Evolutionary conservation across 108 stramenopile species (phyloP).

Genomic region (Discostella stelligeroides): DNA sequence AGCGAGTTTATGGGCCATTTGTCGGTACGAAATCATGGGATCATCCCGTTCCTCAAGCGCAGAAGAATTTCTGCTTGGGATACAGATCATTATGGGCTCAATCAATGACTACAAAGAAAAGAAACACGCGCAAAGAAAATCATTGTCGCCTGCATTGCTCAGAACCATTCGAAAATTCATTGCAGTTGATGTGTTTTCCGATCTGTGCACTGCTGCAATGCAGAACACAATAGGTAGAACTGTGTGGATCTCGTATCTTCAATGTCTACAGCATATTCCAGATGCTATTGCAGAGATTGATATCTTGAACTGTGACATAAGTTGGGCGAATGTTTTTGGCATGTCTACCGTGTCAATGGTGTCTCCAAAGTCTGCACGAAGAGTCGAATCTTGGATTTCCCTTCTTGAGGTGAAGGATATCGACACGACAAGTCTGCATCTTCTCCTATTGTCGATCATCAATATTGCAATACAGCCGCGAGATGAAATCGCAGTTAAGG

Average conservation of each 20-base stretch:
- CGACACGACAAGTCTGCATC: neutral
- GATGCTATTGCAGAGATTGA: conserved; percentile 16
- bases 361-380: conserved; percentile 19
- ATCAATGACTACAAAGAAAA: conserved; percentile 14
- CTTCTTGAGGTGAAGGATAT: conserved; percentile 7
- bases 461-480: conserved; percentile 21
- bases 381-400: conserved; percentile 33
- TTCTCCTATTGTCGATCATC: conserved; percentile 24
- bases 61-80: conserved; percentile 29
- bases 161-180: conserved; percentile 51
- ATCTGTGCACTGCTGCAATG: conserved; percentile 39
- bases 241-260: conserved; percentile 25
- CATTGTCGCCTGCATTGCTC: conserved; percentile 53
- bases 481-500: conserved; percentile 29
- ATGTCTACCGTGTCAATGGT: conserved; percentile 19
- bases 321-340: conserved; percentile 20
- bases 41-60: conserved; percentile 6
- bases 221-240: conserved; percentile 12
- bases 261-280: conserved; percentile 25
- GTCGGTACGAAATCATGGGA: conserved; percentile 12
- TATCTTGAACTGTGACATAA: conserved; percentile 11
- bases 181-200: conserved; percentile 42
- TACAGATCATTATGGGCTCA: conserved; percentile 30
- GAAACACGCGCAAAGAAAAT: conserved; percentile 27
- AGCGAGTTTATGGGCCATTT: conserved; percentile 47